These are phyloP conservation scores for Viscum album DNA, from an alignment of 177 flowering plant species.

Conservation along the genomic window DNA sequence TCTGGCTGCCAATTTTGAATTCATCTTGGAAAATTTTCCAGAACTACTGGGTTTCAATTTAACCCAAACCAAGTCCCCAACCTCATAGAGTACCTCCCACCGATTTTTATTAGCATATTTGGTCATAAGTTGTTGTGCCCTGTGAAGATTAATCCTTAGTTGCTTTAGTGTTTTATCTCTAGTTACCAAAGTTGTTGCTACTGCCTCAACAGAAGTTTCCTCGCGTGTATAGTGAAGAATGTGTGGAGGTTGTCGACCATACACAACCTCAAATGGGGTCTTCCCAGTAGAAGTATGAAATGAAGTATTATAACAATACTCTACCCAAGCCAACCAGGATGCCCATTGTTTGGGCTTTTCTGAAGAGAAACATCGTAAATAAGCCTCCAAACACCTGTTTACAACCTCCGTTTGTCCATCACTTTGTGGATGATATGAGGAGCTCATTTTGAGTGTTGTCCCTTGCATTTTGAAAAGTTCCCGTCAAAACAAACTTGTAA, in stretches of 20 bases:
- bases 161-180: not conserved
- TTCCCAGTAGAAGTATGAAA: not conserved
- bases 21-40: too few species aligned
- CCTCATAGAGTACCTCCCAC: not conserved
- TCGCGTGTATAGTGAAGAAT: not conserved
- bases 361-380: not conserved
- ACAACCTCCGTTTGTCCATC: not conserved
- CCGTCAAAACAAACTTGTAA: not conserved
- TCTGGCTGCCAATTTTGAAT: too few species aligned
- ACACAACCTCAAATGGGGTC: not conserved
- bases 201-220: not conserved
- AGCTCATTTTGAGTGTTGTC: not conserved
- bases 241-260: not conserved
- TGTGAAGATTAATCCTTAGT: not conserved
- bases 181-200: not conserved
- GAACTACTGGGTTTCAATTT: too few species aligned
- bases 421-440: not conserved
- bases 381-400: not conserved
- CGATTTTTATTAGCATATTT: not conserved
- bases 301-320: not conserved
- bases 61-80: not conserved
- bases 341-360: not conserved
- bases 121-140: not conserved
- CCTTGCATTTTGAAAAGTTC: not conserved
- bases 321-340: not conserved